Base-by-base conservation (phyloP, 2,329 filamentous ascomycete species). In the Penicillium sp. region DNA sequence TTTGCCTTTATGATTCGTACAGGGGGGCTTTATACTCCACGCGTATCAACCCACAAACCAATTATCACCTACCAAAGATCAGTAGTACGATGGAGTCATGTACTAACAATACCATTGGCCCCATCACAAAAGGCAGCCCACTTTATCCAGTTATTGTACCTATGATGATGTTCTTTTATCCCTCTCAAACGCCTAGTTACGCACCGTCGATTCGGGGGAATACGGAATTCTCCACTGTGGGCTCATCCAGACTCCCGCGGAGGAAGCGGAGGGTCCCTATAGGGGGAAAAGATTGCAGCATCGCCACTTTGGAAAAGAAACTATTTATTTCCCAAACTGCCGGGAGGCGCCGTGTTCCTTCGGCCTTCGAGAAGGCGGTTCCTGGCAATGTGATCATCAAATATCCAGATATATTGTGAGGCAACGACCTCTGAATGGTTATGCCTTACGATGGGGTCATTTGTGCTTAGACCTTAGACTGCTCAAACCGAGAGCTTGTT, bases 191-290 rank as follows among this genome's bases (percentile, higher is more conserved):
- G 36, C 30, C 53, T 56, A 47, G 57, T 46, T 36, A 30, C 41
- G 38, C 50, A 54, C 53, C 57, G 45, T 65, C 44, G 25, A 36
- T 31, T 62, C 63, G 62, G 62, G 63, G 63, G 53, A 61, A 43
- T 46, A 58, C 63, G 63, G 63, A 56, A 64, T 55, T 44, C 54
- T 62, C 62, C 62, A 64, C 61, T 38, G 62, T 63, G 62, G 62
- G 46, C 55, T 57, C 48, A 50, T 60, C 60, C 49, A 65, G 62
- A 51, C 62, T 57, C 59, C 54, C 59, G 55, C 56, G 22, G 25
- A 55, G 49, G 47, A 25, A 40, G 55, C 56, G 22, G 25, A 55
- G 51, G 40, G 33, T 36, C 52, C 51, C 41, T 25, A 42, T 53
- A 57, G 38, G 61, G 53, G 45, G 17, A 28, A 22, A 22, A 28